Base-by-base conservation (phyloP, 73 alveolate genomes). In the Symbiodinium pilosum region DNA sequence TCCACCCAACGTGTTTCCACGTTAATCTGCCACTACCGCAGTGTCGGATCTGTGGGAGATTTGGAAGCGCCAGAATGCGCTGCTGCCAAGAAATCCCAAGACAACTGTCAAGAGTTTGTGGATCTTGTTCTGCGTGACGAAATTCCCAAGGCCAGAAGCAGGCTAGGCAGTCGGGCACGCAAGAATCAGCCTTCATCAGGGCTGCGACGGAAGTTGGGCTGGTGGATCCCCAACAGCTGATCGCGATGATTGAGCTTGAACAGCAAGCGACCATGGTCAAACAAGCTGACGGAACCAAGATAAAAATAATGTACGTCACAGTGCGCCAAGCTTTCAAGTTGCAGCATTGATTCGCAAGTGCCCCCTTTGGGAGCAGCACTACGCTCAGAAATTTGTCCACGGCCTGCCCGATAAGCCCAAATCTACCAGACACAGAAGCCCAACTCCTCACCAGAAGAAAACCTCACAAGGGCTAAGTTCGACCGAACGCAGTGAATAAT, bases 151-250 rank as follows among this genome's bases (percentile, higher is more conserved):
- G 43, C 40, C 64, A 43, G 51, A 39, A 43, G 93, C 51, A 21
- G 75, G 8, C 20, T 43, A 43, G 75, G 32, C 28, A 47, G 4
- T 0, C n/a, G 75, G 47, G 51, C 43, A 42, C 20, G 34, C 75
- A 32, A 12, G 93, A 56, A 51, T 16, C 68, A 51, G 93, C 93
- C 4, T 43, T 84, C 26, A 12, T 84, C 30, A 73, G 24, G 8
- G 93, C 93, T 30, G 93, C 41, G 51, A 84, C 92, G 8, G n/a
- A 43, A 30, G 40, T 84, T 26, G 73, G 43, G 44, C 51, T 42
- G 73, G 43, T 84, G 93, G 93, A 43, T 47, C 93, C 93, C 30
- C 93, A 84, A n/a, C 43, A 41, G 93, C 93, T 84, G 77, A 43
- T 84, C 51, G 93, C 93, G 51, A 36, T 84, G 93, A 51, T 84